Base-by-base conservation (phyloP, 2,329 filamentous ascomycete genomes). In the Didymella sp. region DNA sequence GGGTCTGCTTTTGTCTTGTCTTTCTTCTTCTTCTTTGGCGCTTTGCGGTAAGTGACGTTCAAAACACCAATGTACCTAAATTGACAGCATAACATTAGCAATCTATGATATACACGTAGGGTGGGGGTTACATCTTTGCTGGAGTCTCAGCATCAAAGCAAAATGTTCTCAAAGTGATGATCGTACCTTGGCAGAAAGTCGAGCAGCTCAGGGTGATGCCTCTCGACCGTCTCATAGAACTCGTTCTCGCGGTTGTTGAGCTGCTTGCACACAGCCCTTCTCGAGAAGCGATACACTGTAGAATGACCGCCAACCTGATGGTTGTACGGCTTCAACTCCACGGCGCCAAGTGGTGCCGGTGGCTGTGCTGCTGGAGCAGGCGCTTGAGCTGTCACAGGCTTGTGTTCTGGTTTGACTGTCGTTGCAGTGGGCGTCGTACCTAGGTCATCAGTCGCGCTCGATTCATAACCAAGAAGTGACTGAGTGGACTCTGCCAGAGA, bases 271-370 rank as follows among this genome's bases (percentile, higher is more conserved):
- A 99, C 93, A 53, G 95, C 95, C 68, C 93, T 87, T 64, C 92
- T 88, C 17, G 95, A 98, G 73, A 99, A 98, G 38, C 94, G 89
- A 85, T 96, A 99, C 31, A 99, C 85, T 0, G 94, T 97, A 6
- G 92, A 97, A 75, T 99, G 95, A 0, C 95, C 95, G 56, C 95
- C 95, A 52, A 99, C 95, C 77, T 99, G 95, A 77, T 99, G 95
- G 64, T 92, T 91, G 78, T 97, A 99, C 1, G 95, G 95, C 70
- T 97, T 96, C 58, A 99, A 82, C 76, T 98, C 93, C 65, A 99
- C 96, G 27, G 94, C 94, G 61, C 94, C 91, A 25, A 96, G 82
- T 3, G 93, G 92, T 76, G 73, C 83, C 27, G 74, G 76, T 37
- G 73, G 73, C 80, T 63, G 82, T 57, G 63, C 27, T 42, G 61